A percentile compares a stretch with the other conserved stretches of the same genome.
These are phyloP conservation scores for Talaromyces sp. DNA, from an alignment of 2,329 filamentous ascomycete species.

Conservation along the genomic window DNA sequence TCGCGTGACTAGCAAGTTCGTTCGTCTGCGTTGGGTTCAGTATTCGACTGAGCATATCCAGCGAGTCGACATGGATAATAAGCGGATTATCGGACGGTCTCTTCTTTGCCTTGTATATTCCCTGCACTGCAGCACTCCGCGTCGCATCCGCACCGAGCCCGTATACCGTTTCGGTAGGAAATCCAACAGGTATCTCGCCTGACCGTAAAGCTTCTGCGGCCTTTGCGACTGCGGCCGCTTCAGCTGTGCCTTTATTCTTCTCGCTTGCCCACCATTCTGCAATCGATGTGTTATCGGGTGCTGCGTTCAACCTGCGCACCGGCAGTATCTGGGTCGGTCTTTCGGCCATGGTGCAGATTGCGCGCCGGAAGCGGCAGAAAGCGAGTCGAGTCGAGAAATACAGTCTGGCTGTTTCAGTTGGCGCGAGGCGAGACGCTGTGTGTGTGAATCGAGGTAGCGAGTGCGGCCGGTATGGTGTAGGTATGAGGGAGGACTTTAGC, in stretches of 20 bases:
- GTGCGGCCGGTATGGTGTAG: not conserved
- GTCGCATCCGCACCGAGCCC: constrained; percentile 95
- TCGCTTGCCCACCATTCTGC: constrained; percentile 37
- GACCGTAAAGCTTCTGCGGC: constrained; percentile 63
- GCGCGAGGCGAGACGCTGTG: not conserved
- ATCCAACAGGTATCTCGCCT: constrained; percentile 75
- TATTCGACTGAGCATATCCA: constrained; percentile 66
- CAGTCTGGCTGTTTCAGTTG: not conserved
- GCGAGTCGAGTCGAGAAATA: constrained; percentile 3
- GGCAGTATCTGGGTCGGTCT: constrained; percentile 31
- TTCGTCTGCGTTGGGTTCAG: constrained; percentile 40
- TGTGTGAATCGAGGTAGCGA: not conserved
- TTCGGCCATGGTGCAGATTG: constrained; percentile 6
- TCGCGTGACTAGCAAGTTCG: constrained; percentile 25
- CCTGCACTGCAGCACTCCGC: constrained; percentile 71
- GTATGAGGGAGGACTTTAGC: not conserved
- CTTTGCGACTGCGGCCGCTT: constrained; percentile 52
- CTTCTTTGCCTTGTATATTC: constrained; percentile 90
- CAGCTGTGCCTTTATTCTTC: constrained; percentile 32
- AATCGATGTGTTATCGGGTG: constrained; percentile 26
- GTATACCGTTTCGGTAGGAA: constrained; percentile 97
- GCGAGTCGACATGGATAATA: constrained; percentile 83
- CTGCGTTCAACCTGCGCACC: constrained; percentile 31
- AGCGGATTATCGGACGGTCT: constrained; percentile 90
- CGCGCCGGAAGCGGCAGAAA: constrained; percentile 3